Conservation (phyloP, 371 early-diverging fungal species). For the Thermomucor indicae-seudaticae region DNA sequence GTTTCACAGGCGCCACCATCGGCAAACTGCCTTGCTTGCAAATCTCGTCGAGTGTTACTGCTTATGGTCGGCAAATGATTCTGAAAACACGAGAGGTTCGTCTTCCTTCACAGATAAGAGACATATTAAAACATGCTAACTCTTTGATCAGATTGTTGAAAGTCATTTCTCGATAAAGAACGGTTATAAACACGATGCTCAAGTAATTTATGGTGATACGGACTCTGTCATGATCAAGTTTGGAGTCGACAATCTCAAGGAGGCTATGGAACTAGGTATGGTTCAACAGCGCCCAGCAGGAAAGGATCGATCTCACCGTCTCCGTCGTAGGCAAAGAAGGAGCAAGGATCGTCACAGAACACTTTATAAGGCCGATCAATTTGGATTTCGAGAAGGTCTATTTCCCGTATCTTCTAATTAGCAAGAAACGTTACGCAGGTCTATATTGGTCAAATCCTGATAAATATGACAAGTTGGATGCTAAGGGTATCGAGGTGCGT, state of each 20-base stretch:
- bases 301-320: too few species aligned
- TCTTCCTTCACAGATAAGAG: too few species aligned
- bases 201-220: slow-evolving; percentile 99
- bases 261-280: slow-evolving; percentile 86
- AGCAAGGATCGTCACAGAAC: slow-evolving; percentile 80
- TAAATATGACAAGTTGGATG: slow-evolving; percentile 95
- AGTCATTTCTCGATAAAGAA: slow-evolving; percentile 77
- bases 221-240: slow-evolving; percentile 99
- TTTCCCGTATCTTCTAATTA: slow-evolving; percentile 97
- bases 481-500: slow-evolving; percentile 97
- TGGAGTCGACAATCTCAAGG: slow-evolving; percentile 73
- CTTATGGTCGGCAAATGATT: slow-evolving; percentile 99
- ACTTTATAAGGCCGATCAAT: slow-evolving; percentile 95
- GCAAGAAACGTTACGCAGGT: slow-evolving; percentile 99
- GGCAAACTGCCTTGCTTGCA: slow-evolving; percentile 98
- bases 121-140: neutral
- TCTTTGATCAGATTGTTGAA: slow-evolving; percentile 70
- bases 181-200: slow-evolving; percentile 87
- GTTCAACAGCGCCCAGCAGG: too few species aligned
- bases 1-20: slow-evolving; percentile 98
- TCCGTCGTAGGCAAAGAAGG: slow-evolving; percentile 65
- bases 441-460: slow-evolving; percentile 96
- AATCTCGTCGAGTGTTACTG: slow-evolving; percentile 98
- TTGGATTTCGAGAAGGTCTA: slow-evolving; percentile 99
- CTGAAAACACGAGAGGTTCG: slow-evolving; percentile 82